Conservation (phyloP, 495 filamentous ascomycete genomes). For the Podospora fimiseda region DNA sequence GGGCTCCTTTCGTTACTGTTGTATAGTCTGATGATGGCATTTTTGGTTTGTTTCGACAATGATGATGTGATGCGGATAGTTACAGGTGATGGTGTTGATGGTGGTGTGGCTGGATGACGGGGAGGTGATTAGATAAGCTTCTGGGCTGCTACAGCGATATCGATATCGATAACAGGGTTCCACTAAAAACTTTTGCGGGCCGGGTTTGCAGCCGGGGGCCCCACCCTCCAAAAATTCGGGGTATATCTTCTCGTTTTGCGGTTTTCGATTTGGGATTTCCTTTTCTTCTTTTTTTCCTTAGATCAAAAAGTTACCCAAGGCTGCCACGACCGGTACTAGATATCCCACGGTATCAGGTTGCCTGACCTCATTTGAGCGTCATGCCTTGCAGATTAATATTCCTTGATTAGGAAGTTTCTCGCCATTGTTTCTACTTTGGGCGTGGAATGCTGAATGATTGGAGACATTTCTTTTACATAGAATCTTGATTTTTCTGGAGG, state of each 20-base stretch:
- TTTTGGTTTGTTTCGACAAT: not conserved
- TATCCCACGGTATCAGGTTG: constrained; percentile 45
- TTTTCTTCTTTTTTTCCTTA: constrained; percentile 35
- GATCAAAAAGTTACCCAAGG: constrained; percentile 51
- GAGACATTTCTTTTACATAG: constrained; percentile 21
- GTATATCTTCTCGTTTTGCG: constrained; percentile 6
- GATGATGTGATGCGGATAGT: not conserved
- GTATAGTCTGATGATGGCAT: constrained; percentile 67
- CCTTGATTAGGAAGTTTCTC: constrained; percentile 50
- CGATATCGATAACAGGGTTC: not conserved
- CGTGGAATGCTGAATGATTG: constrained; percentile 44
- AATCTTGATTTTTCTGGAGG: not conserved
- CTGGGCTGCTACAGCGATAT: not conserved
- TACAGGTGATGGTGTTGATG: not conserved
- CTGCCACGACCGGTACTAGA: constrained; percentile 47
- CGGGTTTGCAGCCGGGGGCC: not conserved
- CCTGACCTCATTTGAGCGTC: constrained; percentile 38
- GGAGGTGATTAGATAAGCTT: constrained; percentile 1
- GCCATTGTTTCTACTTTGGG: constrained; percentile 32
- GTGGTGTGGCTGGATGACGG: constrained; percentile 1
- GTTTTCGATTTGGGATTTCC: constrained; percentile 2
- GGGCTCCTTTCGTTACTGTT: constrained; percentile 56
- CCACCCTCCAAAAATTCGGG: not conserved
- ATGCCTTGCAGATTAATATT: constrained; percentile 42
- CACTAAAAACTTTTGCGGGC: not conserved